Base-by-base conservation (phyloP, 2,329 filamentous ascomycete species). In the Zymoseptoria pseudotritici region DNA sequence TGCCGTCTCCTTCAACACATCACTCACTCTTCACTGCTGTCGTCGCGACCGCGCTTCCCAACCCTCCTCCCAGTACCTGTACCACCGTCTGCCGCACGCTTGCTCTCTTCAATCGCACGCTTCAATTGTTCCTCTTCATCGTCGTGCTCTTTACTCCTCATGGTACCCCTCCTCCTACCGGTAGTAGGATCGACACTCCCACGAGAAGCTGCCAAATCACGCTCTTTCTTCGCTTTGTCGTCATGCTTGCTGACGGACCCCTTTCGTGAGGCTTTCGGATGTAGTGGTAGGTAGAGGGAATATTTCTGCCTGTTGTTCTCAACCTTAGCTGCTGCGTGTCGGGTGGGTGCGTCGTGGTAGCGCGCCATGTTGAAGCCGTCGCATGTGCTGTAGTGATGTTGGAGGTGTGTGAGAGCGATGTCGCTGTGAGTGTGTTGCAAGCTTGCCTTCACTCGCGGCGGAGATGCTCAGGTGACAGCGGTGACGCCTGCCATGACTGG, bases 121-220 rank as follows among this genome's bases (percentile, higher is more conserved):
- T 91, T 85, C 49, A 99, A 75, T 69, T 92, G 87, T 73, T 95
- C 91, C 68, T 96, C 92, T 75, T 99, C 94, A 65, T 97, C 92
- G 69, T 97, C 97, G 21, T 91, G 93, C 50, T 93, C 92, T 63
- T 93, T 86, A 73, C 94, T 99, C 72, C 97, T 96, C 91, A 97
- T 97, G 6, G 94, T 99, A 20, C 91, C 96, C 26, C 94, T 85
- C 61, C 94, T 85, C 74, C 97, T 97, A 46, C 87, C 86, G 56
- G 84, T 82, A 57, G 85, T 82, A 51, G 76, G 75, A 52, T 81
- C 78, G 50, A 80, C 81, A 66, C 78, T 83, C 54, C 76, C 76
- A 61, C 81, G 75, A 22, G 78, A 74, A 57, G 76, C 58, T 79
- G 79, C 57, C 79, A 79, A 54, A 80, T 84, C 65, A 77, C 83